Evolutionary conservation across 2,329 filamentous ascomycete species (phyloP).

Genomic region (Thielaviopsis ethacetica): DNA sequence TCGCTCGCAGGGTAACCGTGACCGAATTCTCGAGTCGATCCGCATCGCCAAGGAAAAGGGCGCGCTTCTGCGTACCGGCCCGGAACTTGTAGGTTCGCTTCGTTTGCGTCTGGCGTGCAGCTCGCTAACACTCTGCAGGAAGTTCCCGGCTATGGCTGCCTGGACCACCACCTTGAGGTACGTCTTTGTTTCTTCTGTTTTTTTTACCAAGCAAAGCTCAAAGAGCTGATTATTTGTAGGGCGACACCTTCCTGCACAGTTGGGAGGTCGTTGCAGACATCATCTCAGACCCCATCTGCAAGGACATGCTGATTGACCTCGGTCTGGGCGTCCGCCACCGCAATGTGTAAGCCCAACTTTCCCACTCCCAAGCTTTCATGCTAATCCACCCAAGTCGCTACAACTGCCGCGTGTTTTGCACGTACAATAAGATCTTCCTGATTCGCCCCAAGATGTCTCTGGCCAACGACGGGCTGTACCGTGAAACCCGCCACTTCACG

Average conservation of each 20-base stretch:
- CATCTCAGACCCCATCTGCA: slow-evolving; percentile 18
- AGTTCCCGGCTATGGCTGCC: slow-evolving; percentile 21
- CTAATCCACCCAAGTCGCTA: slow-evolving; percentile 17
- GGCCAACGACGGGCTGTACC: slow-evolving; percentile 23
- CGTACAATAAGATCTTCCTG: slow-evolving; percentile 16
- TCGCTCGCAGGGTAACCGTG: slow-evolving; percentile 33
- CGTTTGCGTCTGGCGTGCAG: not conserved
- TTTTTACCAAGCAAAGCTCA: no score
- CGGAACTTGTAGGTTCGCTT: slow-evolving; percentile 19
- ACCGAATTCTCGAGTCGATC: slow-evolving; percentile 48
- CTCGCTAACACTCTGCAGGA: slow-evolving; percentile 15
- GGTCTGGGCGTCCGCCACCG: slow-evolving; percentile 16
- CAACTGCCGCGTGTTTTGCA: slow-evolving; percentile 22
- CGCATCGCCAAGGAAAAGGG: slow-evolving; percentile 40
- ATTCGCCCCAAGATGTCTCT: slow-evolving; percentile 18
- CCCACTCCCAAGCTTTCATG: not conserved
- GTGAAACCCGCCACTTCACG: slow-evolving; percentile 26
- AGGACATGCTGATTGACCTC: slow-evolving; percentile 20
- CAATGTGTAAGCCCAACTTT: slow-evolving; percentile 5
- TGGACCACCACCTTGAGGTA: slow-evolving; percentile 20
- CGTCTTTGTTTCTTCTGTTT: not conserved
- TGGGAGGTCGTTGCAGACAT: slow-evolving; percentile 20
- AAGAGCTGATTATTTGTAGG: no score
- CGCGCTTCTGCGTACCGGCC: slow-evolving; percentile 45
- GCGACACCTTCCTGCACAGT: slow-evolving; percentile 19